Base-by-base conservation (phyloP, 2,329 filamentous ascomycete genomes). In the Fusarium verticillioides region DNA sequence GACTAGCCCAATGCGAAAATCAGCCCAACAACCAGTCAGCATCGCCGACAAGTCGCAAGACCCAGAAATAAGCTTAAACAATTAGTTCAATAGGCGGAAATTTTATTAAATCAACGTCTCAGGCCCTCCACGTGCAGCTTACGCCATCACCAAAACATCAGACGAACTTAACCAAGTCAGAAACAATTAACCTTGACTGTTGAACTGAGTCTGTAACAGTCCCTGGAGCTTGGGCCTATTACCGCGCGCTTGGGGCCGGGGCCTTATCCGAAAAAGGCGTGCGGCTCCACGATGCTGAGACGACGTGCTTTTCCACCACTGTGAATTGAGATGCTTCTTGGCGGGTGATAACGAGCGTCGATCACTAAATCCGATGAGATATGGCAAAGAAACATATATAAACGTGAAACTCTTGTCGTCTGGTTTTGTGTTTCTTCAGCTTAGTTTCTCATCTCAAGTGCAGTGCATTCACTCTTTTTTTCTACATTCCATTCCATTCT, bases 201-300 rank as follows among this genome's bases (percentile, higher is more conserved):
- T 5, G 18, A 61, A 61, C 52, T 39, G 60, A 49, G 40, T 47
- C 58, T 63, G 66, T 59, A 63, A 69, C 66, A 34, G 16, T 23
- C 32, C 39, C 42, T 37, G 18, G 13, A 30, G 23, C 28, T 44
- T 32, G n/a, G 40, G 30, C n/a, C 19, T 34, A 34, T 44, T 71
- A 58, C 56, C 71, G 72, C 72, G 69, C 69, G 72, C 69, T 66
- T 63, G 43, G 53, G 59, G 53, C 68, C 57, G 71, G 72, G 60
- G 52, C 39, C 69, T 47, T 67, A 36, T 36, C 71, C 64, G n/a
- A 70, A 75, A 70, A n/a, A 28, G 66, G 69, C 47, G 7, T 9
- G 23, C 18, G 19, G 42, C 72, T 60, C 74, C 74, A 75, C 66
- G 72, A 66, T 63, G 34, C 60, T 76, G 75, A 76, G 75, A 76